phyloP scores from a whole-genome alignment of 768 basidiomycete species.

The Xanthoconium purpureum region DNA sequence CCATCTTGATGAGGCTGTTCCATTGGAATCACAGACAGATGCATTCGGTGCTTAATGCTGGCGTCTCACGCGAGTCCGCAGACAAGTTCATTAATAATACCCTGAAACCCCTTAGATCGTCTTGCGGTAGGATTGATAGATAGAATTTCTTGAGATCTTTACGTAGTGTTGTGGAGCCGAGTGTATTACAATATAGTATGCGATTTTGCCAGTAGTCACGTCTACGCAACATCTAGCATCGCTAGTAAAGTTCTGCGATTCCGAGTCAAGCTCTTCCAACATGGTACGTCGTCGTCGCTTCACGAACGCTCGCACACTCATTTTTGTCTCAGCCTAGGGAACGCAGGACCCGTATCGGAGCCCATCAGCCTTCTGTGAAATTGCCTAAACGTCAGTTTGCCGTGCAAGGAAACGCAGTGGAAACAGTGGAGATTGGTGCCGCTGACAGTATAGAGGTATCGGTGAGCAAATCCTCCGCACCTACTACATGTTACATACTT shows the following conservation, averaged over 20 bases:
- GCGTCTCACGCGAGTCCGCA: neutral
- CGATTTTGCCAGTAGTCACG: neutral
- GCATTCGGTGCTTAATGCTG: neutral
- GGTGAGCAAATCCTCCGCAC: slow-evolving; percentile 31
- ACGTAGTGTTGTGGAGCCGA: neutral
- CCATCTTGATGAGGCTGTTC: slow-evolving; percentile 6
- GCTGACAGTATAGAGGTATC: slow-evolving; percentile 34
- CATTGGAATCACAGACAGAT: slow-evolving; percentile 6
- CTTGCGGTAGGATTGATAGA: neutral
- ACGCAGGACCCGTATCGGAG: slow-evolving; percentile 41
- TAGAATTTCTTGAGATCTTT: neutral
- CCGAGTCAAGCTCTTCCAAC: neutral
- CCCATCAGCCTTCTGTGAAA: slow-evolving; percentile 53
- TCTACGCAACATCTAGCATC: too few species aligned
- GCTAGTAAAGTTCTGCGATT: too few species aligned
- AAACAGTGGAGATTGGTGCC: slow-evolving; percentile 46
- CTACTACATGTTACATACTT: too few species aligned
- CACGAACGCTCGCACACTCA: slow-evolving; percentile 8
- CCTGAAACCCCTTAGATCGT: neutral
- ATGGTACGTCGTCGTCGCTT: slow-evolving; percentile 20
- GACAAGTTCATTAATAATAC: neutral
- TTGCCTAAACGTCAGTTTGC: slow-evolving; percentile 48
- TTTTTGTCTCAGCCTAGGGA: slow-evolving; percentile 29
- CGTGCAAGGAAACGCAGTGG: slow-evolving; percentile 46
- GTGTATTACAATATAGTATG: neutral